A percentile compares a stretch with the other conserved stretches of the same genome.
These are phyloP conservation scores for Tulasnella calospora DNA, from an alignment of 768 basidiomycete genomes.

Conservation along the genomic window DNA sequence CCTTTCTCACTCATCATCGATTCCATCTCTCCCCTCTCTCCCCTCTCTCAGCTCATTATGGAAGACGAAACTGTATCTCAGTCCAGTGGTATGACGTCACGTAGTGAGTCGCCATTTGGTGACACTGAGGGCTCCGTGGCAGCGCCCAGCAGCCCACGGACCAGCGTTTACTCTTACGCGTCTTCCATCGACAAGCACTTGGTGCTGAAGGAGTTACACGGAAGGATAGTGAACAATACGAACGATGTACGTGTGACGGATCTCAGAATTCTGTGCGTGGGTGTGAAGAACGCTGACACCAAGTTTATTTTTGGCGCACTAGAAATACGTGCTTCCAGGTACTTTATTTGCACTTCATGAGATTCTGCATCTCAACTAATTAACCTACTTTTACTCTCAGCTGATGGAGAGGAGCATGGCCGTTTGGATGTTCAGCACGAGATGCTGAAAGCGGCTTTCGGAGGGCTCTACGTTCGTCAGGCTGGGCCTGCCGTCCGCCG, in stretches of 20 bases:
- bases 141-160: neutral
- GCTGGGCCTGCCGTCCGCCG: neutral
- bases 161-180: slow-evolving; percentile 13
- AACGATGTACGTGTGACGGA: no score
- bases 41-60: neutral
- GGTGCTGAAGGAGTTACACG: no score
- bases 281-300: no score
- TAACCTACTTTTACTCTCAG: neutral
- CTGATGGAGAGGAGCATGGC: neutral
- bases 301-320: neutral
- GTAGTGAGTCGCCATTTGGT: neutral
- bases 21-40: neutral
- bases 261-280: no score
- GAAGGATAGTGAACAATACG: no score
- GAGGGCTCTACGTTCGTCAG: slow-evolving; percentile 7
- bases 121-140: neutral
- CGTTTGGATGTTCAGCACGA: slow-evolving; percentile 14
- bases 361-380: neutral
- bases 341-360: neutral
- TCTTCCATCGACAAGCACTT: slow-evolving; percentile 7
- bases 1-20: neutral
- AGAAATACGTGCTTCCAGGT: slow-evolving; percentile 16
- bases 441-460: neutral
- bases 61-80: neutral
- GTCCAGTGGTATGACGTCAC: neutral